Base-by-base conservation (phyloP, 805 yeast species). In the Lipomyces sp. region DNA sequence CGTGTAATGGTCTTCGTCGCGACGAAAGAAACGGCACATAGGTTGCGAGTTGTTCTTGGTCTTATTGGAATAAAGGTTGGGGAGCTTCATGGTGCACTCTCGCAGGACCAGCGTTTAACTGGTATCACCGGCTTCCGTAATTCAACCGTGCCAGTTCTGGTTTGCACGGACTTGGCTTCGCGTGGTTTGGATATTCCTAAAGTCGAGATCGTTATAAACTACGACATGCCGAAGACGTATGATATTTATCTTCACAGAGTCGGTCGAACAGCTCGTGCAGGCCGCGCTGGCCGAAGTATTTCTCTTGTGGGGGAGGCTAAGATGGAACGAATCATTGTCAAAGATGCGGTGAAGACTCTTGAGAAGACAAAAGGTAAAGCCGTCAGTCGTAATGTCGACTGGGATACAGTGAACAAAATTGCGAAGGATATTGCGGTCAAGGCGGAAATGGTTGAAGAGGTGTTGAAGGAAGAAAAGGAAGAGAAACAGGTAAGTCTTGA, bases 191-290 rank as follows among this genome's bases (percentile, higher is more conserved):
- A 95, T 89, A 95, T 95, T 75, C 98, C 98, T 69, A 94, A 94
- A 79, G 93, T 95, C 77, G 98, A 93, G 77, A 87, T 89, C 66
- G 99, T 95, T 57, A 85, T 95, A 75, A 95, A 95, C 79, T 95
- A 84, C 78, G 99, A 95, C 76, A 91, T 95, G 96, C 99, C 99
- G 60, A 90, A 91, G 77, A 83, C 90, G 37, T 88, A 90, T 74
- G 99, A 95, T 71, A 85, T 94, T 50, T 95, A 95, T 78, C 82
- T 95, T 74, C 99, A 95, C 80, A 90, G 99, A 83, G 97, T 95
- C 67, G 99, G 99, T 80, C 90, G 99, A 84, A 95, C 98, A 63
- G 99, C 99, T 8, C 91, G 99, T 86, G 99, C 98, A 60, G 98
- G 98, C 29, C 86, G 98, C 79, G 91, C 90, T 62, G 99, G 99